Percentiles rank a stretch among this genome's conserved stretches.
Conservation (phyloP, 495 filamentous ascomycete genomes). For the Thozetella sp. region DNA sequence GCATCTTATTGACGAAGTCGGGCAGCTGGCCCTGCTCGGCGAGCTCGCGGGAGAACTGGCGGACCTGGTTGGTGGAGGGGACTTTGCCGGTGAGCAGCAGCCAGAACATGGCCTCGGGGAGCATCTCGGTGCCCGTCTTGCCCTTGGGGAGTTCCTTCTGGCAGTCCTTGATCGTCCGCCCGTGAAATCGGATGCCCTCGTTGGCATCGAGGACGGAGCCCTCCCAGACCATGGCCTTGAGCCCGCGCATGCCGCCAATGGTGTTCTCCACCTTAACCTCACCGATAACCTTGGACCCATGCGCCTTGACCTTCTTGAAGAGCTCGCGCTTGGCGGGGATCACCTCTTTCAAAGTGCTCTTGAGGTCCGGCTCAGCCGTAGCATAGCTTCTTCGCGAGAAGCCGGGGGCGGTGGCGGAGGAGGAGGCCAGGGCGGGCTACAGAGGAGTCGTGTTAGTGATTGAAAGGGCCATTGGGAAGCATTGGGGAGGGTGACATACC, state of each 20-base stretch:
- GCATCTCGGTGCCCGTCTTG: constrained; percentile 94
- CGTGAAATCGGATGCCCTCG: constrained; percentile 98
- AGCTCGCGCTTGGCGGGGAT: constrained; percentile 94
- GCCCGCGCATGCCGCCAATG: constrained; percentile 94
- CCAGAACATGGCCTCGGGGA: constrained; percentile 99
- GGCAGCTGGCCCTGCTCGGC: constrained; percentile 88
- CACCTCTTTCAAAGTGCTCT: constrained; percentile 74
- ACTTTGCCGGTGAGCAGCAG: constrained; percentile 92
- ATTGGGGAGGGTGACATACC: no score
- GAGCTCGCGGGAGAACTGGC: constrained; percentile 79
- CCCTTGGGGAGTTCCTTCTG: constrained; percentile 93
- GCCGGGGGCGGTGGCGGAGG: constrained; percentile 19
- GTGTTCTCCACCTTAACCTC: constrained; percentile 94
- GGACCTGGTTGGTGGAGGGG: constrained; percentile 78
- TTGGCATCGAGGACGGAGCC: constrained; percentile 95
- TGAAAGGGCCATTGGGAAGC: not conserved
- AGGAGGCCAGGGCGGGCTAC: constrained; percentile 30
- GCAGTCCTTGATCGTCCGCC: constrained; percentile 97
- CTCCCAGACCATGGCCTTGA: constrained; percentile 99
- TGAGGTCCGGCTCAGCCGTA: constrained; percentile 82
- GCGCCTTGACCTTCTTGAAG: constrained; percentile 85
- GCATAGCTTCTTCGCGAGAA: constrained; percentile 55
- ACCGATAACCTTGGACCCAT: constrained; percentile 81
- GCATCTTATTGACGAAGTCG: constrained; percentile 79
- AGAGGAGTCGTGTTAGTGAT: not conserved